Evolutionary conservation across 805 yeast species (phyloP).

Genomic region (Saccharomycodes ludwigii): DNA sequence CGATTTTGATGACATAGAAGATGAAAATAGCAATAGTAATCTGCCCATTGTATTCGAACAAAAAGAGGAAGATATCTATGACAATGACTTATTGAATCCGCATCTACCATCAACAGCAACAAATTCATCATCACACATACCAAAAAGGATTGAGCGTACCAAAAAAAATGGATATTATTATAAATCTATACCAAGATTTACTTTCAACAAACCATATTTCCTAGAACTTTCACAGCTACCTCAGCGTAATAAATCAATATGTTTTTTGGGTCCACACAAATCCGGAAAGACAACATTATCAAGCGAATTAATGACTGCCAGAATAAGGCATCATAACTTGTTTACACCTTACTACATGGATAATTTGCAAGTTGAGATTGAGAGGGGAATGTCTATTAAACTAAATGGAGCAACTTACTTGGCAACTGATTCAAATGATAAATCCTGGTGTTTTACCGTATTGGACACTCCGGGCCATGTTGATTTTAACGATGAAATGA

Average conservation of each 20-base stretch:
- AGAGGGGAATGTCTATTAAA: conserved; percentile 59
- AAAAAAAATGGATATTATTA: conserved; percentile 10
- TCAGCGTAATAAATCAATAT: conserved; percentile 57
- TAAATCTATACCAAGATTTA: conserved; percentile 39
- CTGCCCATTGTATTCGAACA: conserved; percentile 1
- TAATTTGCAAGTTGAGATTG: conserved; percentile 53
- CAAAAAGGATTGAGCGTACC: conserved; percentile 37
- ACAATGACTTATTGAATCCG: too few species aligned
- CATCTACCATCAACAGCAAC: too few species aligned
- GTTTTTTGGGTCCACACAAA: conserved; percentile 68
- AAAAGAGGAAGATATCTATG: background rate
- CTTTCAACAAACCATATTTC: conserved; percentile 54
- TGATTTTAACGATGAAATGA: conserved; percentile 67
- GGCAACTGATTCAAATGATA: conserved; percentile 37
- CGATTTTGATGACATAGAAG: conserved; percentile 2
- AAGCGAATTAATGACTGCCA: conserved; percentile 53
- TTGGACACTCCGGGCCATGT: conserved; percentile 90
- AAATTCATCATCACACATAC: too few species aligned
- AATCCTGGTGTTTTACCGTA: conserved; percentile 48
- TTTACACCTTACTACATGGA: conserved; percentile 54
- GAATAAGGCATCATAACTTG: conserved; percentile 35
- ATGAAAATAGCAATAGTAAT: conserved; percentile 4
- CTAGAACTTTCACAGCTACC: conserved; percentile 38
- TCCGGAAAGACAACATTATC: conserved; percentile 78
- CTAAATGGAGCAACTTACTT: conserved; percentile 50